phyloP scores from a whole-genome alignment of 441 rosid species.

The Corymbia calophylla region DNA sequence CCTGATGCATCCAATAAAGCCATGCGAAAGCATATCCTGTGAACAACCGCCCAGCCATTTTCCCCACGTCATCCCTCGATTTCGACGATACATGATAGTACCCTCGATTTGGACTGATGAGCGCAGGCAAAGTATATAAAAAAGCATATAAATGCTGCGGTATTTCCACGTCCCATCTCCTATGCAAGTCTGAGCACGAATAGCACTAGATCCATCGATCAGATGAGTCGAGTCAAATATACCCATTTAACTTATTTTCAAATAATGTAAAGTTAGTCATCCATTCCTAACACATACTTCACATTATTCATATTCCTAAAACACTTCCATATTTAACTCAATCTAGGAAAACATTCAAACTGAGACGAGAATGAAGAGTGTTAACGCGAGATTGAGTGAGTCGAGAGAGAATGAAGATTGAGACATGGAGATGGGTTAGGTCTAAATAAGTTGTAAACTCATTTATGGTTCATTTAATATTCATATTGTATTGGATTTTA shows the following conservation, averaged over 20 bases:
- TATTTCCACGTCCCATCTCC: background rate
- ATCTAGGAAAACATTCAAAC: background rate
- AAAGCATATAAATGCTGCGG: background rate
- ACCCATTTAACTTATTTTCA: background rate
- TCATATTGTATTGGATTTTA: too few relatives aligned
- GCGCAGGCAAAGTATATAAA: background rate
- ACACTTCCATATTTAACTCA: background rate
- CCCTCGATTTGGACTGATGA: background rate
- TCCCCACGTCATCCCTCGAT: background rate
- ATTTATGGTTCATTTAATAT: too few relatives aligned
- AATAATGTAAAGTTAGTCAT: background rate
- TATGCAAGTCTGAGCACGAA: background rate
- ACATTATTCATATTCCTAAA: background rate
- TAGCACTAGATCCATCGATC: accelerated
- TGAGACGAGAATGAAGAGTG: accelerated
- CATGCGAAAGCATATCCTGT: background rate
- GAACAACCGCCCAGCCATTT: background rate
- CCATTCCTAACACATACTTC: background rate
- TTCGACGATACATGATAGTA: background rate
- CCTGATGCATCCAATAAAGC: background rate
- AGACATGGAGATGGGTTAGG: background rate
- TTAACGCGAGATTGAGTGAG: background rate
- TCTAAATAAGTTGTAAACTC: too few relatives aligned
- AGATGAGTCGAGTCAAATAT: accelerated
- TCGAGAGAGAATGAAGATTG: background rate